Percentiles rank a stretch among this genome's conserved stretches.
phyloP scores from a whole-genome alignment of 352 stramenopile species.

The Phytophthora boehmeriae region DNA sequence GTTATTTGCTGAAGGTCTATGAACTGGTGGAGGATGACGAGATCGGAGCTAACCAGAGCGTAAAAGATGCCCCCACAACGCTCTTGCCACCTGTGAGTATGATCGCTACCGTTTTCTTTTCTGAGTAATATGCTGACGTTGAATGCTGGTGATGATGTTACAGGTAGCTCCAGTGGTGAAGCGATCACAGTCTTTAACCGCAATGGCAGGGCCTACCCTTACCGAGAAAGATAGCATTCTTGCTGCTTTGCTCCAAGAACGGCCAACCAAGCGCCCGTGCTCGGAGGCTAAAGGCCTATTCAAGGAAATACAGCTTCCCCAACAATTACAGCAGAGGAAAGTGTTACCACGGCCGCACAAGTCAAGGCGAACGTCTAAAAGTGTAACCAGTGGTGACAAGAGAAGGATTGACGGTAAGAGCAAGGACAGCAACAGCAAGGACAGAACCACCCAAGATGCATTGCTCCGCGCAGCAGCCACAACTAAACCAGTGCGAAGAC shows the following conservation, averaged over 20 bases:
- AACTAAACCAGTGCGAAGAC: slow-evolving; percentile 5
- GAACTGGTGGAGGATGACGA: slow-evolving; percentile 61
- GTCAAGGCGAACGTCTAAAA: slow-evolving; percentile 25
- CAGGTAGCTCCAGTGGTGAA: slow-evolving; percentile 30
- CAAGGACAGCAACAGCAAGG: slow-evolving; percentile 4
- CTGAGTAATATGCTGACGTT: slow-evolving; percentile 2
- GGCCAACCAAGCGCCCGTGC: slow-evolving; percentile 46
- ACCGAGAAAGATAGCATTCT: slow-evolving; percentile 57
- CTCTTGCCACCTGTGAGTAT: slow-evolving; percentile 22
- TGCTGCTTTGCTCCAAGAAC: slow-evolving; percentile 66
- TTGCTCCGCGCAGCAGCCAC: slow-evolving; percentile 10
- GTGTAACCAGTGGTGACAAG: slow-evolving; percentile 15
- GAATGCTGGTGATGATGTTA: neutral
- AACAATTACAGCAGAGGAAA: slow-evolving; percentile 29
- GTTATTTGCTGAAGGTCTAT: slow-evolving; percentile 53
- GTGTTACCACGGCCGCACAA: slow-evolving; percentile 20
- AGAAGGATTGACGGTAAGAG: slow-evolving; percentile 11
- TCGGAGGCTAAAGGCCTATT: slow-evolving; percentile 40
- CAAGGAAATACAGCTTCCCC: slow-evolving; percentile 48
- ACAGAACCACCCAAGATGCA: slow-evolving; percentile 13
- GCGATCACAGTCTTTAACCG: slow-evolving; percentile 6
- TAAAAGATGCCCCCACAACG: slow-evolving; percentile 8
- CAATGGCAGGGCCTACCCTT: slow-evolving; percentile 4
- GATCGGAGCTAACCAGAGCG: neutral
- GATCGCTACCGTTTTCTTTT: neutral